Evolutionary conservation across 2,329 filamentous ascomycete species (phyloP), one percentile per base, ranked within the genome.

Genomic region (Ophioceras dolichostomum): DNA sequence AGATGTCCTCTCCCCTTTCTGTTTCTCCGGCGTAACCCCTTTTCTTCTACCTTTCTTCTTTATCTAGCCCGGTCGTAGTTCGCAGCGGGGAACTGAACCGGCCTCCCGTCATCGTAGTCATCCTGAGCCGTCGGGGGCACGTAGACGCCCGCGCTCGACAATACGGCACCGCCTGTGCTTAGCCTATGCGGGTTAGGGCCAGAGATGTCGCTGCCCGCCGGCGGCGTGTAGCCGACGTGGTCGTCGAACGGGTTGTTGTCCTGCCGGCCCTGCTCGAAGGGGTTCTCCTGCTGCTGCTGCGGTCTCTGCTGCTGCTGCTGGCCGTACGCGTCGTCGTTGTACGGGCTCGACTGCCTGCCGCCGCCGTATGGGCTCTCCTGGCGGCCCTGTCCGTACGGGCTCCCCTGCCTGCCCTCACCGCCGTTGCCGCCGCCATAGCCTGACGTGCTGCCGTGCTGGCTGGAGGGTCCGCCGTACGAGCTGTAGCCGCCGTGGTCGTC

Each of bases 1-100:
- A n/a, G n/a, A n/a, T n/a, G n/a, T n/a, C n/a, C n/a, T n/a, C n/a
- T n/a, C n/a, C n/a, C n/a, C n/a, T n/a, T n/a, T n/a, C n/a, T n/a
- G n/a, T n/a, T n/a, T n/a, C n/a, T n/a, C n/a, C n/a, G n/a, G n/a
- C n/a, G n/a, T n/a, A n/a, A n/a, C n/a, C n/a, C n/a, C n/a, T n/a
- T n/a, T n/a, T n/a, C n/a, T n/a, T n/a, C n/a, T n/a, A n/a, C n/a
- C n/a, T n/a, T n/a, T n/a, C n/a, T n/a, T 26, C 22, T 8, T 26
- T 12, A 26, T 12, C 22, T 26, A 50, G 60, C 64, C 42, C 69
- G 61, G 48, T 75, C 69, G 50, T 79, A 79, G 49, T 75, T 67
- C 26, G 53, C 75, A 16, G 58, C 54, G 2, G 75, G 74, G 50
- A 79, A 79, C 38, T 68, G 64, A 16, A 59, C 67, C 0, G 70